Evolutionary conservation across 2,329 filamentous ascomycete genomes (phyloP).

Genomic region (Fusarium nanum): DNA sequence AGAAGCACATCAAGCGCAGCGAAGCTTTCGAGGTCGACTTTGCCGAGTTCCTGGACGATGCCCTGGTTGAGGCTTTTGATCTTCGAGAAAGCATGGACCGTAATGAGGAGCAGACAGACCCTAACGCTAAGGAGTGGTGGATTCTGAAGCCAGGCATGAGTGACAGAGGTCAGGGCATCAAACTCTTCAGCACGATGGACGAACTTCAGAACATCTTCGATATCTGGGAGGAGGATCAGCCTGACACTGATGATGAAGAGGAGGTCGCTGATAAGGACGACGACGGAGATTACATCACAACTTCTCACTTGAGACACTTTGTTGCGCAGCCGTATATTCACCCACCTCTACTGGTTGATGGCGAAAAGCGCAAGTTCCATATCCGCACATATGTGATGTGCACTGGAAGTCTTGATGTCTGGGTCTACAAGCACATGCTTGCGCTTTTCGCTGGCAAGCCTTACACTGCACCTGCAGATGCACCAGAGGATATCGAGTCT

Average conservation of each 20-base stretch:
- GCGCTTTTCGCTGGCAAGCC: slow-evolving; percentile 85
- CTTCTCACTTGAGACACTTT: slow-evolving; percentile 94
- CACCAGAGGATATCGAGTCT: slow-evolving; percentile 67
- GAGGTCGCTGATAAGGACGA: slow-evolving; percentile 54
- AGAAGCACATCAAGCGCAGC: slow-evolving; percentile 76
- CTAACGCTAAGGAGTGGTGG: slow-evolving; percentile 82
- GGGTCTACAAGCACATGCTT: slow-evolving; percentile 91
- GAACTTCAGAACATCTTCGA: slow-evolving; percentile 91
- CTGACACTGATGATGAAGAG: slow-evolving; percentile 73
- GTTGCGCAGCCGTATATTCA: slow-evolving; percentile 95
- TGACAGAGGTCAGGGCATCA: slow-evolving; percentile 92
- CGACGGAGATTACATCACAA: slow-evolving; percentile 72
- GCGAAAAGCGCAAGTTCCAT: slow-evolving; percentile 87
- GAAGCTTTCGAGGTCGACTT: slow-evolving; percentile 96
- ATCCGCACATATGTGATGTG: slow-evolving; percentile 92
- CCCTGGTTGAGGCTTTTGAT: slow-evolving; percentile 90
- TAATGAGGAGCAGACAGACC: slow-evolving; percentile 60
- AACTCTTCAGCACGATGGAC: slow-evolving; percentile 86
- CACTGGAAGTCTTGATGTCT: slow-evolving; percentile 80
- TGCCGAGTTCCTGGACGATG: slow-evolving; percentile 95
- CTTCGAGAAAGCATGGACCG: slow-evolving; percentile 79
- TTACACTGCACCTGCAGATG: slow-evolving; percentile 74
- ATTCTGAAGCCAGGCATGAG: slow-evolving; percentile 98
- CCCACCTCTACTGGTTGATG: slow-evolving; percentile 77
- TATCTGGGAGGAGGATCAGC: slow-evolving; percentile 80